Conservation (phyloP, 2,329 filamentous ascomycete genomes). For the Pyrenophora seminiperda region DNA sequence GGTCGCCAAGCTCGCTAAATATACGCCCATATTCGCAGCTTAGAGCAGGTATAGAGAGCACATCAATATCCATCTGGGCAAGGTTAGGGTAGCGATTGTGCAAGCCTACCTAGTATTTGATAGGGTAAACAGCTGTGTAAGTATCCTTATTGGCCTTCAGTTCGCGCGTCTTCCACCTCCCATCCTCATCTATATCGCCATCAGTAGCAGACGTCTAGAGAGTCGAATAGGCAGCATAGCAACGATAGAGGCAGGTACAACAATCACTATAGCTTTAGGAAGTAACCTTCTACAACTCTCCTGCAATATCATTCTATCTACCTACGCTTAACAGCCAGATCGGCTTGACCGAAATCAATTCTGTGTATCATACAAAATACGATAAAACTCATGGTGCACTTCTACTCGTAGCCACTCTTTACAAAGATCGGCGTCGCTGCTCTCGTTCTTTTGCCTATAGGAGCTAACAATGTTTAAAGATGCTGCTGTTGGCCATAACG, state of each 20-base stretch:
- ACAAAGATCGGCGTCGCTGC: neutral
- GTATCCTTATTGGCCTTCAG: neutral
- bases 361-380: constrained; percentile 2
- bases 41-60: constrained; percentile 3
- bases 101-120: neutral
- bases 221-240: neutral
- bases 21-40: neutral
- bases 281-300: constrained; percentile 3
- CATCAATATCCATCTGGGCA: constrained; percentile 5
- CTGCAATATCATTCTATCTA: constrained; percentile 5
- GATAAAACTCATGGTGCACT: constrained; percentile 5
- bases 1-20: constrained; percentile 1
- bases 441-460: constrained; percentile 5
- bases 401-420: constrained; percentile 7
- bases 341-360: constrained; percentile 1
- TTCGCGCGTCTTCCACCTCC: constrained; percentile 4
- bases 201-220: constrained; percentile 2
- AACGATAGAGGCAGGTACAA: constrained; percentile 1
- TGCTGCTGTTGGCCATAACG: constrained; percentile 3
- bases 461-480: constrained; percentile 2
- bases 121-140: neutral
- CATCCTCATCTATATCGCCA: constrained; percentile 2
- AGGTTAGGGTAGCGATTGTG: constrained; percentile 1
- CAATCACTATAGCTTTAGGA: constrained; percentile 4
- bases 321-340: constrained; percentile 2